Conservation (phyloP, 2,329 filamentous ascomycete genomes). For the Ophiostoma sp. region DNA sequence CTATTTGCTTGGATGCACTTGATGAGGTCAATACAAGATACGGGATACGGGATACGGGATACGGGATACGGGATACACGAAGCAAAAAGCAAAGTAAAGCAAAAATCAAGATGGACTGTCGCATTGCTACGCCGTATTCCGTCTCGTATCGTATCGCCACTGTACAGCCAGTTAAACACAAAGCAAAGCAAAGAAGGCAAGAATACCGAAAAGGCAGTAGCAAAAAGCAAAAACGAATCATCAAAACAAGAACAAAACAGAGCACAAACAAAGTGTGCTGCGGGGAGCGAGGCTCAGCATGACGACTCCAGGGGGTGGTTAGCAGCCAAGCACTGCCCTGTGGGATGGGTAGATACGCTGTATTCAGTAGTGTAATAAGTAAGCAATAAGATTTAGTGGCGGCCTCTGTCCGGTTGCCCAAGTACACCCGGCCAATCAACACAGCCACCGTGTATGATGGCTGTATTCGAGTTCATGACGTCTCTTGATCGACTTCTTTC, state of each 20-base stretch:
- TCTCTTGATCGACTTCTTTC: neutral
- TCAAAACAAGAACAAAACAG: neutral
- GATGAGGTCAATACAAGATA: neutral
- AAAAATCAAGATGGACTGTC: neutral
- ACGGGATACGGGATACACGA: neutral
- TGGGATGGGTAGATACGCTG: neutral
- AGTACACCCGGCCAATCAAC: neutral
- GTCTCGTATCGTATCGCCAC: neutral
- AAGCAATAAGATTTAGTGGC: neutral
- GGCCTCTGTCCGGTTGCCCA: neutral
- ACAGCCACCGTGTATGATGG: neutral
- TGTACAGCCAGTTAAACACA: neutral
- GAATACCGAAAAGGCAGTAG: neutral
- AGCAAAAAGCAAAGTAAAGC: neutral
- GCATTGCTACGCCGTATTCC: constrained; percentile 7
- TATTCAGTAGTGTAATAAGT: neutral
- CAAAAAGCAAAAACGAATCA: neutral
- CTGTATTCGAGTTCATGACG: neutral
- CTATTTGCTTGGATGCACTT: neutral
- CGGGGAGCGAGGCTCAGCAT: constrained; percentile 1
- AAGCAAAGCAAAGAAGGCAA: neutral
- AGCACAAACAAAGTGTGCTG: neutral
- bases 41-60: too few species aligned
- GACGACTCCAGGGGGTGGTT: constrained; percentile 10
- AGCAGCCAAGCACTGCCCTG: neutral